Evolutionary conservation across 2,329 filamentous ascomycete genomes (phyloP), one percentile per base, ranked within the genome.

Genomic region (Dryadomyces sulphureus): DNA sequence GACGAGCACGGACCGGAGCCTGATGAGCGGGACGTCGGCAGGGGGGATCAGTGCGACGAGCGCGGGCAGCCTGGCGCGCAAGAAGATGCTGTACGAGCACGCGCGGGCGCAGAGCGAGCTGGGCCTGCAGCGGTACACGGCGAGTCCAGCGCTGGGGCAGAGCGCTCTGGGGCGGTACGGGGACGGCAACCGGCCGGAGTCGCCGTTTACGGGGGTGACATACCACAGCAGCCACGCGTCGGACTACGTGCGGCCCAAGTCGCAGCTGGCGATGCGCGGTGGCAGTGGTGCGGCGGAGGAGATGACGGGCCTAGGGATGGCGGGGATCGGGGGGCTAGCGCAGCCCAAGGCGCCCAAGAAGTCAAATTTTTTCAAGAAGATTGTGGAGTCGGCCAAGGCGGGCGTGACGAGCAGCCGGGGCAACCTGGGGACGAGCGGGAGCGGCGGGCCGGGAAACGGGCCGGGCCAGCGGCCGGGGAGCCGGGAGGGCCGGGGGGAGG

Each of bases 21-120:
- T 98, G 38, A 95, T 95, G 90, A 96, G 90, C 60, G 92, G 90
- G 3, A 73, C 77, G 45, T 96, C 92, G 45, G 92, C 92, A 0
- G 81, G 89, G 43, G 90, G 76, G 12, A 87, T 95, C 62, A 96
- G 90, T 60, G 85, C 88, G 43, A 96, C 92, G 16, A 96, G 92
- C 63, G 92, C 92, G 16, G 92, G 89, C 45, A 96, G 90, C 63
- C 77, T 93, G 52, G 89, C 88, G 25, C 78, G 89, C 50, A 84
- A 84, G 57, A 82, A 81, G 57, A 36, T 36, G 27, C 27, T 30
- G 34, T 19, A 36, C n/a, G 34, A 19, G 12, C 62, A 70, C 57
- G 62, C 53, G 59, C 52, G 54, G 50, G 71, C 81, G 16, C 75
- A 77, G 52, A 86, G 81, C 56, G 77, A 78, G 3, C 62, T 84